These are phyloP conservation scores for Metarhizium robertsii DNA, from an alignment of 2,329 filamentous ascomycete species.

Conservation along the genomic window DNA sequence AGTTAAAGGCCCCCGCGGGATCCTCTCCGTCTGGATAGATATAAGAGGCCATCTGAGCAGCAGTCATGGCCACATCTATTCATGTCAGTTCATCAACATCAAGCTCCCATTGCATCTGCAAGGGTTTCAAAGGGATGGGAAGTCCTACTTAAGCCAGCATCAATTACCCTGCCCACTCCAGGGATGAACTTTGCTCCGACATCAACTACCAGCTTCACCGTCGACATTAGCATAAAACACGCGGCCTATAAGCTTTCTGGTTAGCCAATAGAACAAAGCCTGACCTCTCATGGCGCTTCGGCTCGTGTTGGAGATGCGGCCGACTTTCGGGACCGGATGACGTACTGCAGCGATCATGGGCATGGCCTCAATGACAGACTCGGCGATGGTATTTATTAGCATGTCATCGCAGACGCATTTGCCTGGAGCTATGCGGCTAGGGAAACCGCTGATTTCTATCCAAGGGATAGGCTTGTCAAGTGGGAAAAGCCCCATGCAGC, in stretches of 20 bases:
- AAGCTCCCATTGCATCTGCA: background rate
- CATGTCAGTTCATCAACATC: background rate
- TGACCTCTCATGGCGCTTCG: too few species aligned
- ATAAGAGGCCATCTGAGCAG: conserved; percentile 1
- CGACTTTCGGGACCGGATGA: background rate
- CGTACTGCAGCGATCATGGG: background rate
- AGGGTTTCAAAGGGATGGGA: background rate
- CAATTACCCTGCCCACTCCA: background rate
- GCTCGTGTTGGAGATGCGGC: background rate
- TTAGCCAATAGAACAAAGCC: background rate
- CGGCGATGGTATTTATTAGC: background rate
- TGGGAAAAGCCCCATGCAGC: background rate
- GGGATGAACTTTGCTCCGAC: background rate
- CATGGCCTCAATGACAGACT: background rate
- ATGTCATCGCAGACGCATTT: background rate
- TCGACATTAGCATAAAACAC: conserved; percentile 4
- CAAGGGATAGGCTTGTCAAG: background rate
- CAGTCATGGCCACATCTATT: background rate
- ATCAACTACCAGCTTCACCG: background rate
- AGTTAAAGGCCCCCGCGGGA: conserved; percentile 2
- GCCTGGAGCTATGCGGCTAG: background rate
- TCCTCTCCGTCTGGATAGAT: conserved; percentile 4
- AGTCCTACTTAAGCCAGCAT: background rate
- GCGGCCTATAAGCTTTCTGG: background rate
- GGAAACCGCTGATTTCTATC: background rate